Conservation (phyloP, 495 filamentous ascomycete genomes). For the Xanthoparmelia taractica region DNA sequence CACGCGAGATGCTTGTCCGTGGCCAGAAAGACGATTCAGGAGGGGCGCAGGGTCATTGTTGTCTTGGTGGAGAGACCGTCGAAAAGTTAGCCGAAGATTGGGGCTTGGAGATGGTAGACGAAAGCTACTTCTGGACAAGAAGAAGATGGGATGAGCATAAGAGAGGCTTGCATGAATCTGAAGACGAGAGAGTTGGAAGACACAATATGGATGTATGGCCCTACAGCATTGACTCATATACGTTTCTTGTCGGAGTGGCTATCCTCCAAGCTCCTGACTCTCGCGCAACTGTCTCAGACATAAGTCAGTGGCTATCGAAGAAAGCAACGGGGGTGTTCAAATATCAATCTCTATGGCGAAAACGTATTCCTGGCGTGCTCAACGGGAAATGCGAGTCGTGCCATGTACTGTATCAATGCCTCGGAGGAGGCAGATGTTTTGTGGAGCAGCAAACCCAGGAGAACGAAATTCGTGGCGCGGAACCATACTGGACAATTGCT, state of each 20-base stretch:
- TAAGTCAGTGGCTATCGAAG: constrained; percentile 34
- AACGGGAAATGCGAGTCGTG: too few species aligned
- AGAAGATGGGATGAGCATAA: constrained; percentile 77
- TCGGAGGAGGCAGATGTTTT: too few species aligned
- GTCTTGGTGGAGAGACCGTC: constrained; percentile 41
- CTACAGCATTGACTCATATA: background rate
- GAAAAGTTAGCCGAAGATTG: constrained; percentile 63
- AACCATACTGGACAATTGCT: too few species aligned
- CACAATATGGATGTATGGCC: background rate
- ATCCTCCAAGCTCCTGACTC: too few species aligned
- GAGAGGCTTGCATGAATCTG: constrained; percentile 48
- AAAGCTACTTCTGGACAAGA: constrained; percentile 71
- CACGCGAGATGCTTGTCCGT: constrained; percentile 59
- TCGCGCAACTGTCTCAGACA: constrained; percentile 8
- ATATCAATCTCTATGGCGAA: too few species aligned
- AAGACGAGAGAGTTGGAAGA: constrained; percentile 19
- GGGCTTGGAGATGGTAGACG: constrained; percentile 64
- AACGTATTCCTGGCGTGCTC: too few species aligned
- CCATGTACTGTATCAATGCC: too few species aligned
- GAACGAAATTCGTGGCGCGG: too few species aligned
- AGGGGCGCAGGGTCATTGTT: constrained; percentile 46
- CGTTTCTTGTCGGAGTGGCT: background rate
- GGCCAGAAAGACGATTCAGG: constrained; percentile 43
- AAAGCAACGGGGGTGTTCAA: constrained; percentile 22
- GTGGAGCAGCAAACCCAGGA: too few species aligned